Conservation (phyloP, 306 rosid species). For the Trifolium subterraneum region DNA sequence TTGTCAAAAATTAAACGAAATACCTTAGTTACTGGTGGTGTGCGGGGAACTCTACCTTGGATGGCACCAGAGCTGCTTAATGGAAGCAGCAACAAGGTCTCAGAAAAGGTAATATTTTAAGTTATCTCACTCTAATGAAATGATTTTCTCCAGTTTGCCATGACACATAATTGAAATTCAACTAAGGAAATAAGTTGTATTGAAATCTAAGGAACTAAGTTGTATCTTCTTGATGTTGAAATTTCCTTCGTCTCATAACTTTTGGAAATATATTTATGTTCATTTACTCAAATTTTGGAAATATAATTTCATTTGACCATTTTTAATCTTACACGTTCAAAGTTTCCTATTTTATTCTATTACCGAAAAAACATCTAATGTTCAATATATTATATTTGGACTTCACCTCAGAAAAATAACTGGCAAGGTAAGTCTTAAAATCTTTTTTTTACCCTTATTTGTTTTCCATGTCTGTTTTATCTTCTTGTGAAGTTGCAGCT, state of each 20-base stretch:
- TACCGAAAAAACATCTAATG: constrained; percentile 7
- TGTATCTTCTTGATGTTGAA: constrained; percentile 29
- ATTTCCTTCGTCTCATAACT: constrained; percentile 16
- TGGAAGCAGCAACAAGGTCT: constrained; percentile 92
- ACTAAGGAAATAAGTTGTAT: constrained; percentile 20
- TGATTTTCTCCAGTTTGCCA: background rate
- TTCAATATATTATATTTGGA: constrained; percentile 5
- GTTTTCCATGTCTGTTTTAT: constrained; percentile 22
- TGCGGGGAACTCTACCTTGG: constrained; percentile 95
- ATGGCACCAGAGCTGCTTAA: constrained; percentile 95
- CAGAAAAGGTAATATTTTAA: constrained; percentile 73
- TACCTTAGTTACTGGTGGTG: constrained; percentile 94
- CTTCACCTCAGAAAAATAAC: constrained; percentile 10
- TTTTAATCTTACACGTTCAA: background rate
- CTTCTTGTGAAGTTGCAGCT: background rate
- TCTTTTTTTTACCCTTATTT: constrained; percentile 27
- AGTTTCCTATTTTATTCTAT: constrained; percentile 17
- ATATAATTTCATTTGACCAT: constrained; percentile 17
- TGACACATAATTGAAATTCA: background rate
- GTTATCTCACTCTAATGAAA: constrained; percentile 22
- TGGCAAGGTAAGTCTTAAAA: background rate
- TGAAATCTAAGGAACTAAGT: background rate
- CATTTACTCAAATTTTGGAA: constrained; percentile 20
- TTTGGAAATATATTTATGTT: constrained; percentile 17
- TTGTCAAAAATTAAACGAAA: constrained; percentile 91